Conservation (phyloP, 371 early-diverging fungal genomes). For the Mucor ambiguus region DNA sequence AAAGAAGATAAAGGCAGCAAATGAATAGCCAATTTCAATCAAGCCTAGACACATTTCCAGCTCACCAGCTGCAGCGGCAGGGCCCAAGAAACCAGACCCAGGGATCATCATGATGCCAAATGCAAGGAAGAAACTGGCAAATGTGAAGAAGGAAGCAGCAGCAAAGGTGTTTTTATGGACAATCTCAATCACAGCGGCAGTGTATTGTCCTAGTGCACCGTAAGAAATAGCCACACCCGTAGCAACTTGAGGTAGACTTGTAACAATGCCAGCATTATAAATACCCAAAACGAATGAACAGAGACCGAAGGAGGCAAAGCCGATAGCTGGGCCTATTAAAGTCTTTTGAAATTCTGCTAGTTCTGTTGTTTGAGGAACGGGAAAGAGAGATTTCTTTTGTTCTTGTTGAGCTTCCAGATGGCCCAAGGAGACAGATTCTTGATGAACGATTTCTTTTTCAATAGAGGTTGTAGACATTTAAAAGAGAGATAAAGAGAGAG, state of each 20-base stretch:
- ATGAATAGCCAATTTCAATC: constrained; percentile 27
- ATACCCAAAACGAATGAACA: constrained; percentile 36
- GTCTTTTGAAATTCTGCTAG: constrained; percentile 20
- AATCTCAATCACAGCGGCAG: constrained; percentile 28
- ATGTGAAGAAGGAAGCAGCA: constrained; percentile 31
- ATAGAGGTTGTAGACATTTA: constrained; percentile 4
- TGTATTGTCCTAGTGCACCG: constrained; percentile 32
- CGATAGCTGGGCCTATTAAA: constrained; percentile 27
- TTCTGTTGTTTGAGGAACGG: constrained; percentile 12
- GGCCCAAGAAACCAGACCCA: constrained; percentile 24
- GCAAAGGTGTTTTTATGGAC: constrained; percentile 29
- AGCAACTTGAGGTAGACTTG: constrained; percentile 28
- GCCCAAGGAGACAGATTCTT: constrained; percentile 8
- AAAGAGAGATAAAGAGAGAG: background rate
- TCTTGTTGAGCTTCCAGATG: background rate
- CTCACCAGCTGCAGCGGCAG: constrained; percentile 20
- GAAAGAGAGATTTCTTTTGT: background rate
- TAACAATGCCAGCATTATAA: constrained; percentile 30
- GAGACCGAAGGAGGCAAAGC: constrained; percentile 34
- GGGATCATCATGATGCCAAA: constrained; percentile 37
- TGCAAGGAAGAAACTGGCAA: constrained; percentile 39
- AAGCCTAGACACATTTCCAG: constrained; percentile 23
- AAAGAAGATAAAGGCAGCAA: constrained; percentile 34
- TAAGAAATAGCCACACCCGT: constrained; percentile 33
- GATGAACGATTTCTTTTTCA: constrained; percentile 14